Base-by-base conservation (phyloP, 2,329 filamentous ascomycete species). In the Fusarium papillatum region DNA sequence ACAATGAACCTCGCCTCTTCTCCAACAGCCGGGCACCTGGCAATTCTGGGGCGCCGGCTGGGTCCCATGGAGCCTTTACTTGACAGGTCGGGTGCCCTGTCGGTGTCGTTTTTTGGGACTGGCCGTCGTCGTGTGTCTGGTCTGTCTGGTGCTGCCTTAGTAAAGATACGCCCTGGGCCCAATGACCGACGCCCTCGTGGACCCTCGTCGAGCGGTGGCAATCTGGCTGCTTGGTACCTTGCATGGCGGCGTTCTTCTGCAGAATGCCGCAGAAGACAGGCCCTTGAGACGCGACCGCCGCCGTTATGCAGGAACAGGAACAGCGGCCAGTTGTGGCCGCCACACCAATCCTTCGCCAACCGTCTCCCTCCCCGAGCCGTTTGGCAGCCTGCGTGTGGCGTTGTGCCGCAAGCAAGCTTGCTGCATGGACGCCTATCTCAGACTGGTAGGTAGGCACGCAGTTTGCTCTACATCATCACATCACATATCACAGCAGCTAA, bases 241-340 rank as follows among this genome's bases (percentile, higher is more conserved):
- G 77, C 78, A 80, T 80, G 67, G 71, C 69, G 76, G 68, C 62
- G 68, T 69, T 62, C 64, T 75, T 73, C 66, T 78, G 70, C 78
- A 79, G 73, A 72, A 67, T 71, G 66, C 48, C 60, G 61, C 69
- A 77, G 41, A 57, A 50, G 55, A 62, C 59, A 69, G 69, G 67
- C 55, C 71, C 62, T 39, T 66, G 34, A 62, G 74, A 72, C 73
- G 72, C 67, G 73, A 71, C 72, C 75, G 69, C 69, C 75, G 71
- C 77, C 70, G 69, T 75, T 73, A 80, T 80, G 78, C 78, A 80
- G 78, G 78, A 80, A 80, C 78, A 80, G 72, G 77, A 79, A 77
- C 76, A 64, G 69, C 64, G 68, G 70, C 70, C 78, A 78, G 70
- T 74, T 73, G 66, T 79, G 72, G 63, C 68, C 66, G 68, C 66